A percentile compares a stretch with the other conserved stretches of the same genome.
Conservation (phyloP, 1,139 yeast species). For the Meyerozyma carpophila region DNA sequence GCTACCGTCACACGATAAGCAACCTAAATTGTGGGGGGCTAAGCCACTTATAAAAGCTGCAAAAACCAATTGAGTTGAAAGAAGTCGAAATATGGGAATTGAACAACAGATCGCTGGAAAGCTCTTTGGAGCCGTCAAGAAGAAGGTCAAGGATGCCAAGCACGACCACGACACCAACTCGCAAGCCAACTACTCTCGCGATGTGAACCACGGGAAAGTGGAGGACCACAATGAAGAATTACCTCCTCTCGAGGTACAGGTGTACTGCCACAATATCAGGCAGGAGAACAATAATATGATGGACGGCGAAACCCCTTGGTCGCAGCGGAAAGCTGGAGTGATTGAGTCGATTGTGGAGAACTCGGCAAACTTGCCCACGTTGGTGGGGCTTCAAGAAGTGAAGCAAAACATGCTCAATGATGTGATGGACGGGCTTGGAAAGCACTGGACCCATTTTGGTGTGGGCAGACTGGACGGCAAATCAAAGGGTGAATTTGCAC, state of each 20-base stretch:
- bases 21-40: not conserved
- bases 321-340: slow-evolving; percentile 29
- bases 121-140: slow-evolving; percentile 4
- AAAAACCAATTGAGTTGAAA: not conserved
- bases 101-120: slow-evolving; percentile 5
- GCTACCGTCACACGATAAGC: slow-evolving; percentile 1
- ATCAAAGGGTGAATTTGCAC: slow-evolving; percentile 40
- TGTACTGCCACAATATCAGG: slow-evolving; percentile 52
- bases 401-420: slow-evolving; percentile 47
- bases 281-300: slow-evolving; percentile 32
- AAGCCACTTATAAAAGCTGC: not conserved
- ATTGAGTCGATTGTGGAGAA: slow-evolving; percentile 31
- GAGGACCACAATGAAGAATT: slow-evolving; percentile 5
- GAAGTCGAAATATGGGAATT: slow-evolving; percentile 4
- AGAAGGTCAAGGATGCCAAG: slow-evolving; percentile 4
- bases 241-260: slow-evolving; percentile 24
- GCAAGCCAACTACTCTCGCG: not conserved
- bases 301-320: slow-evolving; percentile 42
- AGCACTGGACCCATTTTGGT: slow-evolving; percentile 39
- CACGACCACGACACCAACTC: slow-evolving; percentile 1
- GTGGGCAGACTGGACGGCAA: slow-evolving; percentile 45
- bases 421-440: slow-evolving; percentile 30
- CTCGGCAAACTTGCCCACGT: slow-evolving; percentile 28
- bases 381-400: slow-evolving; percentile 54
- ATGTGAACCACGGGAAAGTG: slow-evolving; percentile 3